phyloP scores from a whole-genome alignment of 2,329 filamentous ascomycete genomes.

The Xylariaceae sp. region DNA sequence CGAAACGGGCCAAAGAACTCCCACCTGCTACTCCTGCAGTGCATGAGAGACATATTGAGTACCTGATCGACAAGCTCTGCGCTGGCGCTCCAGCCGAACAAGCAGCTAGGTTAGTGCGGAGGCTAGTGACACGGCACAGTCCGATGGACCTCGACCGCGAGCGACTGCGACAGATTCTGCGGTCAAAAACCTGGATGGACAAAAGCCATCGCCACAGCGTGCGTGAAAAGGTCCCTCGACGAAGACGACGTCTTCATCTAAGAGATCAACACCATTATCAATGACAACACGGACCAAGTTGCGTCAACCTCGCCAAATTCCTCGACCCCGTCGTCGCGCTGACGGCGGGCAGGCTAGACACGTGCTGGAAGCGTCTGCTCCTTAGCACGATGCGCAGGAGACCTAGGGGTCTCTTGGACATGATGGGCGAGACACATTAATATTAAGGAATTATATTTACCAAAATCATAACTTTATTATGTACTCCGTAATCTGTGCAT shows the following conservation, averaged over 20 bases:
- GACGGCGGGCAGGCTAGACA: not conserved
- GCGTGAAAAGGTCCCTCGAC: not conserved
- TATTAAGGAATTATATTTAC: too few relatives aligned
- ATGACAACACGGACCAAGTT: slow-evolving; percentile 1
- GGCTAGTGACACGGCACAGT: not conserved
- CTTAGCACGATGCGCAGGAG: not conserved
- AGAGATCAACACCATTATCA: slow-evolving; percentile 1
- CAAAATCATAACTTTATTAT: too few relatives aligned
- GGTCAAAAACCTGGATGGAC: not conserved
- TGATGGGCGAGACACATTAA: not conserved
- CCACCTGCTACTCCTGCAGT: not conserved
- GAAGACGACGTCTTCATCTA: slow-evolving; percentile 8
- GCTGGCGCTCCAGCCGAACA: not conserved
- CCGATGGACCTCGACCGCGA: not conserved
- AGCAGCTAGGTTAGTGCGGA: not conserved
- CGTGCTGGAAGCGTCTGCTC: slow-evolving; percentile 1
- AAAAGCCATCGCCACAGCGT: not conserved
- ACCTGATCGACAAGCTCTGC: not conserved
- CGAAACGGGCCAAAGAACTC: not conserved
- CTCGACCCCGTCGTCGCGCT: not conserved
- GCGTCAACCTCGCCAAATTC: not conserved
- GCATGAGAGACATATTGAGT: not conserved
- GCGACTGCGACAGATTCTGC: not conserved
- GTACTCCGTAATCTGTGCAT: too few relatives aligned
- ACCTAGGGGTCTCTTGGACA: not conserved